Evolutionary conservation across 148 eudicot genomes (phyloP), one percentile per base, ranked within the genome.

Genomic region (Linanthus parryae): DNA sequence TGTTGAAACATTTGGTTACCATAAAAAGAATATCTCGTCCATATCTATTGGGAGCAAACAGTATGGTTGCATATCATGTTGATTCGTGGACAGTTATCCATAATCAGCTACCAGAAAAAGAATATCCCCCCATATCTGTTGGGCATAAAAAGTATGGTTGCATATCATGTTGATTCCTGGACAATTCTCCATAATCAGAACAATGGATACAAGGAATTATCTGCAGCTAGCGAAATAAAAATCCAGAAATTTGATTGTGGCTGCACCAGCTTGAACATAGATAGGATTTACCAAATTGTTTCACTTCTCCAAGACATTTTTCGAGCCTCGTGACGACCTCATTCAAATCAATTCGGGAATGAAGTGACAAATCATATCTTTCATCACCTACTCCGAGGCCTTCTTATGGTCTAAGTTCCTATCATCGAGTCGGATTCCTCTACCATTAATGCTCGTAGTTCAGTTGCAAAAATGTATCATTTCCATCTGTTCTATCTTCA

Each of bases 351-450:
- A 91, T 49, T 22, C 16, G 26, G 14, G 16, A 52, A 58, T 91
- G 82, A 0, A 2, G 55, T 7, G 75, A 59, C 15, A 79, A 70
- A 56, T 91, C 98, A 91, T 73, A 39, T 79, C 94, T 52, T 49
- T 74, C 78, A 91, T 68, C 38, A 91, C 63, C 57, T 71, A 81
- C 7, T 59, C 30, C 15, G 73, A 77, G 13, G 88, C 66, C 27
- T 83, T 82, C 22, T 78, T 72, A 28, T 71, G 67, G 38, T 62
- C 74, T 29, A 79, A 8, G 60, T 44, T 65, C 46, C 79, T 46
- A 39, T 71, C 95, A 22, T 87, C 74, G 50, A 91, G 33, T 19
- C 43, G 70, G 27, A 84, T 79, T 33, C 98, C n/a, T n/a, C 98
- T 22, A 84, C 31, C 33, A 91, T 60, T 49, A 87, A 72, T n/a